Conservation (phyloP, 192 early-diverging fungal species). For the Geranomyces variabilis region DNA sequence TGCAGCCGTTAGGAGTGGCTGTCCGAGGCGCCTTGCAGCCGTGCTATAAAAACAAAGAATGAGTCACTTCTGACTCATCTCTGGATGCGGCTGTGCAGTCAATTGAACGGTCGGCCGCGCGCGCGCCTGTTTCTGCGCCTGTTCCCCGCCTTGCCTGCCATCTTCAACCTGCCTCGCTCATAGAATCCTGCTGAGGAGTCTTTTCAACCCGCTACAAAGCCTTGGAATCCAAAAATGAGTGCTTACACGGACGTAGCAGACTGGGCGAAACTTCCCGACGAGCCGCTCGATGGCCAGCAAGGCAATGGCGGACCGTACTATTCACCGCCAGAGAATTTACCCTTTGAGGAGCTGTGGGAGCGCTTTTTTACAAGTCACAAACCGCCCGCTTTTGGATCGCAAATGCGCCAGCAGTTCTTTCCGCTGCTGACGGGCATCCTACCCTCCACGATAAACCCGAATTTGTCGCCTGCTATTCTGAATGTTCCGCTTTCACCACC, state of each 20-base stretch:
- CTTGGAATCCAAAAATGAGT: too few species aligned
- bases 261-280: background rate
- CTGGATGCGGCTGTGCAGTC: too few species aligned
- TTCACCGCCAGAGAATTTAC: background rate
- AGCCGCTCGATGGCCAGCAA: background rate
- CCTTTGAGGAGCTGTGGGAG: background rate
- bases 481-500: background rate
- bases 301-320: background rate
- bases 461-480: background rate
- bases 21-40: too few species aligned
- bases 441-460: background rate
- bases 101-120: too few species aligned
- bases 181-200: too few species aligned
- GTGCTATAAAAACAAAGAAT: too few species aligned
- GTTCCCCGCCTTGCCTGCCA: too few species aligned
- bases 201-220: too few species aligned
- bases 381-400: background rate
- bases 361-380: background rate
- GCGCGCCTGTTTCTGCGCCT: too few species aligned
- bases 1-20: too few species aligned
- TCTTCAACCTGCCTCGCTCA: too few species aligned
- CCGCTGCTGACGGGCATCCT: background rate
- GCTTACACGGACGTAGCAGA: background rate
- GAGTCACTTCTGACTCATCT: too few species aligned
- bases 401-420: slow-evolving; percentile 16